phyloP scores from a whole-genome alignment of 2,329 filamentous ascomycete species.

The Fusarium sp. region DNA sequence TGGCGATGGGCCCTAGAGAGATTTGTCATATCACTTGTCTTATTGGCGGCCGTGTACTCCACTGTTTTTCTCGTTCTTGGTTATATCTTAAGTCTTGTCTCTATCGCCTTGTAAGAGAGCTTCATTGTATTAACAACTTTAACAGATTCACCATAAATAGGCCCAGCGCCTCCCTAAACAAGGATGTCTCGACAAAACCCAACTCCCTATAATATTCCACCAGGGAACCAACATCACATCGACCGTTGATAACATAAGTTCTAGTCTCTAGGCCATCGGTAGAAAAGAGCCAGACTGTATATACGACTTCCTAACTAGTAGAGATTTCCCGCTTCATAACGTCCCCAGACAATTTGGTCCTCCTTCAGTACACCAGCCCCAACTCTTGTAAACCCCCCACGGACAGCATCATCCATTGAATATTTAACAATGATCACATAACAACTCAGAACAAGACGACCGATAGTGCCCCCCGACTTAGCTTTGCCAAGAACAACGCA shows the following conservation, averaged over 20 bases:
- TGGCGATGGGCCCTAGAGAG: not conserved
- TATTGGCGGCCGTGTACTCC: not conserved
- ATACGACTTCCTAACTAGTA: no score
- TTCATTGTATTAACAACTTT: not conserved
- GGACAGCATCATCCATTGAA: not conserved
- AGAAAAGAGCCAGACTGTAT: no score
- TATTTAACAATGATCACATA: not conserved
- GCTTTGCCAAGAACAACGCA: not conserved
- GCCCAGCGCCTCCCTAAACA: no score
- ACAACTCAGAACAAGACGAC: not conserved
- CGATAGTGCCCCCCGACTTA: not conserved
- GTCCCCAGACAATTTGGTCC: not conserved
- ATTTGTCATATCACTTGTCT: not conserved
- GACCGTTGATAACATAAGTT: no score
- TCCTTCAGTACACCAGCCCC: not conserved
- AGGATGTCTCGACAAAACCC: no score
- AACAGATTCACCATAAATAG: not conserved
- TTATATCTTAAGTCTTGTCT: not conserved
- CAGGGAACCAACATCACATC: no score
- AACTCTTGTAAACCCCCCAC: not conserved
- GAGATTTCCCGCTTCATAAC: not conserved
- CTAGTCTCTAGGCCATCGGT: no score
- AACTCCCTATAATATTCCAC: no score
- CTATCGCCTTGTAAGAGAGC: not conserved
- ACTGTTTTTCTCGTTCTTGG: not conserved